Evolutionary conservation across 257 asterid genomes (phyloP), one percentile per base, ranked within the genome.

Genomic region (Jacaranda copaia): DNA sequence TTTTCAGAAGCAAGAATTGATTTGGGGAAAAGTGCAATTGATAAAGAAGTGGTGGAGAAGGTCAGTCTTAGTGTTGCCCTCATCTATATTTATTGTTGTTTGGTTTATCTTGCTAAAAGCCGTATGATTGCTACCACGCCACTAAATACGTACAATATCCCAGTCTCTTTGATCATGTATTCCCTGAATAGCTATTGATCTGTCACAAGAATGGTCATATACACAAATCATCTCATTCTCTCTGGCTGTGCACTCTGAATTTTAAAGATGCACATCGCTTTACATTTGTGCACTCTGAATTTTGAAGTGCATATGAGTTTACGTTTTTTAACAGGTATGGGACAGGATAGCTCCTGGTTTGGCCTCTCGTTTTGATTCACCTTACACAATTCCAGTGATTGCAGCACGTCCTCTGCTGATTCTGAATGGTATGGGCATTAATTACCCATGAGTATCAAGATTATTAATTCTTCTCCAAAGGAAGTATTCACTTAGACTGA

Each of bases 291-390:
- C 62, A 18, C 15, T 35, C 20, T 45, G 60, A 49, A 42, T 8
- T n/a, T 46, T 53, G n/a, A 58, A 61, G n/a, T 39, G 5, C 61
- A 48, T 48, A 32, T 65, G 51, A 42, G 63, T 18, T 40, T 40
- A 68, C 40, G 36, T 73, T 64, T 62, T 42, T 68, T 9, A 62
- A 68, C 86, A 95, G 99, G 99, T 92, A 60, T 95, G 99, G 98
- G 89, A 89, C 66, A 86, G 94, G 79, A 95, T 91, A 75, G 97
- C 97, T 78, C 98, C 99, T 12, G 96, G 93, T 80, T 84, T 95
- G 84, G 90, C 85, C 59, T 88, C 98, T 38, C 63, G 9, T 40
- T 95, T 93, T 42, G 98, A 95, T 87, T 77, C 96, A 16, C 96
- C 98, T 66, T 72, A 87, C 81, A 84, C 96, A 3, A 67, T 95